These are phyloP conservation scores for Inga oerstediana DNA, from an alignment of 306 rosid species.

Conservation along the genomic window DNA sequence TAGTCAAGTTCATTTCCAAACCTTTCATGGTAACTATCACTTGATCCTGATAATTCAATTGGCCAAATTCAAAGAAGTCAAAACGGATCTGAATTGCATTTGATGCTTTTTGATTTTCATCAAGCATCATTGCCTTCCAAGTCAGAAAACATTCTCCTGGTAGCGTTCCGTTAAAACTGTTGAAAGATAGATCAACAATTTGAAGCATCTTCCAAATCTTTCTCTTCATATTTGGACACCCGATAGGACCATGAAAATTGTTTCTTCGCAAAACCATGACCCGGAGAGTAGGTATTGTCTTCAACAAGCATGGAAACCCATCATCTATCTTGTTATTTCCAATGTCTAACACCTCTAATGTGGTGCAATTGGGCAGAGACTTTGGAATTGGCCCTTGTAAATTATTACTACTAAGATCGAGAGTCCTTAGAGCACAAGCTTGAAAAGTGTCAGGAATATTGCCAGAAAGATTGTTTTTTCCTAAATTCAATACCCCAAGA, in stretches of 20 bases:
- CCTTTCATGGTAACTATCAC: constrained; percentile 42
- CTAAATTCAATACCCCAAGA: constrained; percentile 31
- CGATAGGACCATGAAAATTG: constrained; percentile 32
- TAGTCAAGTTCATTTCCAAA: background rate
- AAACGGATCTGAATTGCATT: background rate
- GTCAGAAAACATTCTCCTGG: constrained; percentile 17
- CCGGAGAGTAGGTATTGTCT: constrained; percentile 24
- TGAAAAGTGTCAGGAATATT: constrained; percentile 29
- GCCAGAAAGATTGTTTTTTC: constrained; percentile 27
- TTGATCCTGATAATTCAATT: constrained; percentile 40
- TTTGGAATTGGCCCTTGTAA: constrained; percentile 35
- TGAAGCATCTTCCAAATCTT: constrained; percentile 40
- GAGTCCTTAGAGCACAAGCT: constrained; percentile 27
- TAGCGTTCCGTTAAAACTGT: constrained; percentile 43
- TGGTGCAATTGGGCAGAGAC: constrained; percentile 31
- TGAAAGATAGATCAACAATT: constrained; percentile 48
- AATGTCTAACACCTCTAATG: constrained; percentile 38
- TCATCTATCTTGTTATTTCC: constrained; percentile 37
- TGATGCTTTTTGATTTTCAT: background rate
- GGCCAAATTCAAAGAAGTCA: background rate
- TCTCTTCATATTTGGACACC: constrained; percentile 1
- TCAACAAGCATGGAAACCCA: constrained; percentile 36
- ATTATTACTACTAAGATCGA: constrained; percentile 35
- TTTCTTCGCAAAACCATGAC: constrained; percentile 45
- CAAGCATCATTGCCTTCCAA: constrained; percentile 42